phyloP scores from a whole-genome alignment of 2,329 filamentous ascomycete species.

The Sporothrix mexicana region DNA sequence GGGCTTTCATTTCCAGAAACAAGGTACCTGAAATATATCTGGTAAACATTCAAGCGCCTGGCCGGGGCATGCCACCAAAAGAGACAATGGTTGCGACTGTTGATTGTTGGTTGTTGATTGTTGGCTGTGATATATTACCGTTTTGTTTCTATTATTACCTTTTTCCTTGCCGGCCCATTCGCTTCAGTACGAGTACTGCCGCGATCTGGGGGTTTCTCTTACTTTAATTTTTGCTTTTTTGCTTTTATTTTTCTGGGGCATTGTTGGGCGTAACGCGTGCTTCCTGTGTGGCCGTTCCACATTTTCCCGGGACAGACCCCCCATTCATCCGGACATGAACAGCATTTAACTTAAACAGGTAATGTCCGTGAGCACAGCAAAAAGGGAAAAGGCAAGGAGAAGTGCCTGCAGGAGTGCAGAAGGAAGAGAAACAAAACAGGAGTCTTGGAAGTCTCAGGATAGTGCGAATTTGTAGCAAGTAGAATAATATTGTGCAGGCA shows the following conservation, averaged over 20 bases:
- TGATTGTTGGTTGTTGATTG: background rate
- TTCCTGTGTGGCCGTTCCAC: background rate
- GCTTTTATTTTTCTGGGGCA: background rate
- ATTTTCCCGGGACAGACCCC: background rate
- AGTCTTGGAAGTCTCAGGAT: background rate
- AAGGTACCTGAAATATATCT: too few species aligned
- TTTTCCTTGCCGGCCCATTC: background rate
- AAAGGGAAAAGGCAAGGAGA: background rate
- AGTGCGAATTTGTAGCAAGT: background rate
- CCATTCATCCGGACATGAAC: conserved; percentile 19
- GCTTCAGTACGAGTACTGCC: background rate
- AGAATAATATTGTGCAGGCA: background rate
- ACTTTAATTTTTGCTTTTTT: too few species aligned
- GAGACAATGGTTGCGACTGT: too few species aligned
- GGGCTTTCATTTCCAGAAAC: too few species aligned
- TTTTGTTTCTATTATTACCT: conserved; percentile 8
- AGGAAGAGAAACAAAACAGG: background rate
- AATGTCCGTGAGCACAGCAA: background rate
- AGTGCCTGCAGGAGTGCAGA: background rate
- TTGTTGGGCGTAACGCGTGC: background rate
- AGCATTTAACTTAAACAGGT: background rate
- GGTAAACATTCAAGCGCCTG: too few species aligned
- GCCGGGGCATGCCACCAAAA: too few species aligned
- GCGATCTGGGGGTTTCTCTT: background rate
- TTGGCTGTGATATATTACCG: background rate